Evolutionary conservation across 179 eudicot genomes (phyloP), one percentile per base, ranked within the genome.

Genomic region (Heliamphora ciliata): DNA sequence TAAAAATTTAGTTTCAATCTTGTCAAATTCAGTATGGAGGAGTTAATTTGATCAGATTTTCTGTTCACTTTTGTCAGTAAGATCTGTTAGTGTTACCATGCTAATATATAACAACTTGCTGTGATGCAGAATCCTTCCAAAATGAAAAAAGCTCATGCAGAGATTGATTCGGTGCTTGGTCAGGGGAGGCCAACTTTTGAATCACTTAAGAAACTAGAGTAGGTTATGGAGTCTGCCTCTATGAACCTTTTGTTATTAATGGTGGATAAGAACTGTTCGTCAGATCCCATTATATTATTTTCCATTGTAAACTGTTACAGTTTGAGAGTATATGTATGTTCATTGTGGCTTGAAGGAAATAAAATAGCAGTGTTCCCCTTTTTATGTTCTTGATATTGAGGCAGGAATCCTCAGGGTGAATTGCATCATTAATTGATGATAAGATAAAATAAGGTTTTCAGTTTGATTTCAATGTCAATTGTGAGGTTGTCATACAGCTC

Each of bases 81-180:
- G 52, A 59, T 44, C 56, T 61, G 5, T 14, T 6, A 61, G 56
- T 70, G 58, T 74, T 10, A 52, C 50, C 55, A 64, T 64, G 77
- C 77, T 82, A 73, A 74, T 74, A 47, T 70, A 74, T 24, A 17
- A 66, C 66, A 31, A 67, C 24, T 47, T 76, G 70, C 18, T 60
- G 17, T 79, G 70, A 8, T 84, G 81, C 90, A 94, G 98, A 90
- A 90, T 85, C 99, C 99, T 58, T 85, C 92, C 83, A 94, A 96
- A 90, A 94, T 96, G 98, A 93, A 90, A 89, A 96, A 92, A 89
- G 99, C 99, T 75, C 99, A 96, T 84, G 91, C 88, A 54, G 99
- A 97, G 90, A 88, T 93, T 83, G 99, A 97, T 87, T 87, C 83
- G 11, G 97, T 97, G 65, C 81, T 94, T 66, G 93, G 91, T 79